Base-by-base conservation (phyloP, 768 basidiomycete genomes). In the Naganishia kalamii region DNA sequence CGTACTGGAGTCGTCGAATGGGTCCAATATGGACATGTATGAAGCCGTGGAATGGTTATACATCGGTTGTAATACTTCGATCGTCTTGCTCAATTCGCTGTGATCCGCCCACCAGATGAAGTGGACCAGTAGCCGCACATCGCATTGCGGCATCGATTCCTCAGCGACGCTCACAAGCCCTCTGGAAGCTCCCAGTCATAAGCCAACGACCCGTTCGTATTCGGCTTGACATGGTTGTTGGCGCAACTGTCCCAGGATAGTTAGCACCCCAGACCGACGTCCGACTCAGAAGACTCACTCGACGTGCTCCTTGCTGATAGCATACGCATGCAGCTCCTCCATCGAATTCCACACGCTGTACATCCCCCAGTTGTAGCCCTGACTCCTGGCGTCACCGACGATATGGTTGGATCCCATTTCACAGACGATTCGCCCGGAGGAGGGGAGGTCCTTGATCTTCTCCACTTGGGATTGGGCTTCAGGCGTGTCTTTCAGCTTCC, bases 361-460 rank as follows among this genome's bases (percentile, higher is more conserved):
- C 64, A 65, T 59, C 17, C 64, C 64, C 41, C 46, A 59, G 48
- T 65, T 54, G 54, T 52, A 65, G 12, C 64, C 64, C 44, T 60
- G 54, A 25, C 51, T 49, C 27, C 57, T 21, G 2, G 43, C 54
- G 3, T 50, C 33, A 2, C 52, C 52, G 44, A 52, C 64, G 19
- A 65, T 47, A n/a, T 57, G 32, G 54, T 29, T 44, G 32, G 30
- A 48, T 35, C 41, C 33, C 41, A 54, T 25, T 6, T 32, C 51
- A 40, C 43, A 65, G 32, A 59, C 64, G 32, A 46, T 35, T 32
- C 41, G 64, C 11, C 41, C 51, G 30, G 32, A 27, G n/a, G 54
- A 59, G 32, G 64, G 57, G 21, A 59, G 37, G 12, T 47, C 33
- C 23, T 40, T 46, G 33, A 49, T 43, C 21, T 59, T 57, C 33